Evolutionary conservation across 2,329 filamentous ascomycete species (phyloP), one percentile per base, ranked within the genome.

Genomic region (Xylaria sp.): DNA sequence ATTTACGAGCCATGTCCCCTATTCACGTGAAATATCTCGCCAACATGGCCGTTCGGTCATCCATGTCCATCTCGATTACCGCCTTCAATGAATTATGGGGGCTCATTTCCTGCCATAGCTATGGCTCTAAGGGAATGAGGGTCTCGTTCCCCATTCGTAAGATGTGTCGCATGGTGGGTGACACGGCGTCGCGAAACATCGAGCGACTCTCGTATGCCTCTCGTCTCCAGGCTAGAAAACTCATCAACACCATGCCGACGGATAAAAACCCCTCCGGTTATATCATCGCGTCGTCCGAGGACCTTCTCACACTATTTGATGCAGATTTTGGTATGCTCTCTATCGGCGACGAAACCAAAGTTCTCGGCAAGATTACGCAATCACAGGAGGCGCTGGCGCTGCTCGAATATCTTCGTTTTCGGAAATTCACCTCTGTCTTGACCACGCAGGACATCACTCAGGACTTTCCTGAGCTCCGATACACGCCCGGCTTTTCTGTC

Each of bases 31-130:
- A 97, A 76, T 97, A 97, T 74, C 84, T 97, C 2, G 86, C 83
- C 5, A 94, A 97, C 76, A 97, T 97, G 94, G 91, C 90, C 7
- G 93, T 97, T 0, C 89, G 93, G n/a, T 93, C 93, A 0, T 97
- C 93, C 71, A 97, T 97, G 93, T 97, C 93, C 0, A 94, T 97
- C 69, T 97, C 93, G 0, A 92, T 97, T 75, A 96, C 93, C 71
- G 92, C 92, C 0, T 96, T 97, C 74, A 85, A 88, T 72, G 92
- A 97, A 73, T 81, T 97, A 0, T 97, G 94, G 94, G 94, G 94
- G 0, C 82, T 97, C 32, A 93, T 97, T 48, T 90, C 93, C 1
- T 97, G 93, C 69, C 94, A 97, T 76, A 88, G 91, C 0, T 97
- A 97, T 74, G 93, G 92, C 0, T 67, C 79, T 1, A 86, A 86